Conservation (phyloP, 768 basidiomycete species). For the Pulveroboletus sp. region DNA sequence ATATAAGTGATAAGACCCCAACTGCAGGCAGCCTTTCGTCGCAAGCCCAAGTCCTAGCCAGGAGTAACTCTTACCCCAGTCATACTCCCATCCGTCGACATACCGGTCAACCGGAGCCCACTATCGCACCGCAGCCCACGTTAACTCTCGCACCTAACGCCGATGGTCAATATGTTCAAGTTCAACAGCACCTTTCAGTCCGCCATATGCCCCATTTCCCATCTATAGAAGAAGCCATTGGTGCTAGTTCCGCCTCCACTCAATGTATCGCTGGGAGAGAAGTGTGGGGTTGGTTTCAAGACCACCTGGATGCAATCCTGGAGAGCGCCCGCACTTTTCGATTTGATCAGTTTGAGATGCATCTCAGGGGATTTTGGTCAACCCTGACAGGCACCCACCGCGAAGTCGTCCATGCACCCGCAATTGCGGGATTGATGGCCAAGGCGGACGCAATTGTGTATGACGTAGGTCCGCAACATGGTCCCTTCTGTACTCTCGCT, state of each 20-base stretch:
- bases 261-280: conserved; percentile 78
- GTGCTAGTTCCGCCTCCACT: conserved; percentile 65
- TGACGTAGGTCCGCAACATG: conserved; percentile 58
- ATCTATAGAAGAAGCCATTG: conserved; percentile 80
- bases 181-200: conserved; percentile 57
- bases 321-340: conserved; percentile 74
- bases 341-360: conserved; percentile 88
- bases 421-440: conserved; percentile 83
- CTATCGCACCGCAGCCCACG: conserved; percentile 50
- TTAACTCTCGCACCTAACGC: conserved; percentile 48
- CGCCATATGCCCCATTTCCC: conserved; percentile 79
- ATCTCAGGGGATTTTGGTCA: conserved; percentile 83
- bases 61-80: conserved; percentile 54
- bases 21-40: conserved; percentile 74
- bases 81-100: conserved; percentile 79
- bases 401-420: conserved; percentile 87
- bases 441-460: conserved; percentile 88
- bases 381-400: conserved; percentile 67
- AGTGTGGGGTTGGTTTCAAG: conserved; percentile 90
- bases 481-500: conserved; percentile 10
- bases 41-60: conserved; percentile 62
- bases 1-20: conserved; percentile 81
- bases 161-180: conserved; percentile 42
- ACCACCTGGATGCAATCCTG: conserved; percentile 79
- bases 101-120: conserved; percentile 49